phyloP scores from a whole-genome alignment of 75 land plant species.

The Pinus taeda region DNA sequence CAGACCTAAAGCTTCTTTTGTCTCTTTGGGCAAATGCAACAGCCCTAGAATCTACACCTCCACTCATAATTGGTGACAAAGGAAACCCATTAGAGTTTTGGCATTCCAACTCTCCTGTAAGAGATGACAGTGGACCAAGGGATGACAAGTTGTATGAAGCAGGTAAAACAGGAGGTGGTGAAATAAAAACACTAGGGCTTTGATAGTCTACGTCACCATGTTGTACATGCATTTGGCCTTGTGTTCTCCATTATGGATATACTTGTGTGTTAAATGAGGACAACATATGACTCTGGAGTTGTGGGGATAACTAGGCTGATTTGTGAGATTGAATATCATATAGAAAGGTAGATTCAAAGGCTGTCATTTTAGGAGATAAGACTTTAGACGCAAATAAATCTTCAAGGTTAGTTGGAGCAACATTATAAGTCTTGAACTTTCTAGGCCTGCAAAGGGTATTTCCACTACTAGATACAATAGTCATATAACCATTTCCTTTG shows the following conservation, averaged over 20 bases:
- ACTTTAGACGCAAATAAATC: constrained; percentile 77
- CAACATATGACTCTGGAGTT: constrained; percentile 42
- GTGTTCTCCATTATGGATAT: constrained; percentile 4
- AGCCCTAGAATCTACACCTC: not conserved
- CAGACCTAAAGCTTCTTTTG: constrained; percentile 44
- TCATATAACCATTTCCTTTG: constrained; percentile 18
- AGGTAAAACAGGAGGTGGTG: constrained; percentile 18
- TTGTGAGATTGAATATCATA: constrained; percentile 27
- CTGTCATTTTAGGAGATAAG: constrained; percentile 36
- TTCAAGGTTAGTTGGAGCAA: constrained; percentile 58
- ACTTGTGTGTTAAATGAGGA: constrained; percentile 60
- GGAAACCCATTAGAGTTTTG: not conserved
- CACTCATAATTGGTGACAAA: constrained; percentile 29
- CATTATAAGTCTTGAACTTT: constrained; percentile 26
- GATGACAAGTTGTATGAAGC: constrained; percentile 36
- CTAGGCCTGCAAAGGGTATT: constrained; percentile 12
- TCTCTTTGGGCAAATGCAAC: constrained; percentile 38
- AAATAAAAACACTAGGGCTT: constrained; percentile 19
- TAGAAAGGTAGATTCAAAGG: constrained; percentile 29
- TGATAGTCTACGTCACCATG: constrained; percentile 2
- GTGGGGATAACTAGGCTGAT: constrained; percentile 14
- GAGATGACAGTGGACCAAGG: constrained; percentile 62
- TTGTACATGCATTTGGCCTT: constrained; percentile 16
- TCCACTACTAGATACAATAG: constrained; percentile 13
- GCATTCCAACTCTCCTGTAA: constrained; percentile 27